Evolutionary conservation across 345 rosid species (phyloP).

Genomic region (Salix caprea): DNA sequence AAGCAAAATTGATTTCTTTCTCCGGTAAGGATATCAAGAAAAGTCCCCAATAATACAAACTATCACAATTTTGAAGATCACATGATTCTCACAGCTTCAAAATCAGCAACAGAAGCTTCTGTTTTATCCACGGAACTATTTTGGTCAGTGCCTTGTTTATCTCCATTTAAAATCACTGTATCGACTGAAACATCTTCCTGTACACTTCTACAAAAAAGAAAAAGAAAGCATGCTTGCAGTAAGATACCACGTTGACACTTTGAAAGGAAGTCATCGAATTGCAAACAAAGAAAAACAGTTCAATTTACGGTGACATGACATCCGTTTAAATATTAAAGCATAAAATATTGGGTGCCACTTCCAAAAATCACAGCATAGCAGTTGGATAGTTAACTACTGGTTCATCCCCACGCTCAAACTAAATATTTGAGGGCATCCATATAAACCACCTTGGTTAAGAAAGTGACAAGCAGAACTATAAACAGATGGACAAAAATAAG

Average conservation of each 20-base stretch:
- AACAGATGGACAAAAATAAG: background rate
- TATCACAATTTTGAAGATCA: background rate
- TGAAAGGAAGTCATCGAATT: background rate
- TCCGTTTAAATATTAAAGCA: background rate
- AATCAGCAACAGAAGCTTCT: constrained; percentile 34
- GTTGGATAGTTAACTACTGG: background rate
- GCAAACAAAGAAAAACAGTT: background rate
- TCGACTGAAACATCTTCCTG: constrained; percentile 49
- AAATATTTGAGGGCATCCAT: background rate
- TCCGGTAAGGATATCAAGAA: background rate
- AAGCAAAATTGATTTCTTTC: background rate
- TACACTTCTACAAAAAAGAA: constrained; percentile 43
- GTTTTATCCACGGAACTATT: constrained; percentile 45
- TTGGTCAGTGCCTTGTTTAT: constrained; percentile 44
- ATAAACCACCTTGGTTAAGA: background rate
- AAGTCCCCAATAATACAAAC: background rate
- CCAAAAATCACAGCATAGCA: background rate
- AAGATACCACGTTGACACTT: constrained; percentile 5
- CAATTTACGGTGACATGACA: background rate
- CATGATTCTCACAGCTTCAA: constrained; percentile 40
- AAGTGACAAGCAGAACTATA: background rate
- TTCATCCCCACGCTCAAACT: background rate
- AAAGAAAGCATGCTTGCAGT: background rate
- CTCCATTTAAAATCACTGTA: constrained; percentile 52
- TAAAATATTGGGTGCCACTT: background rate